Base-by-base conservation (phyloP, 345 rosid species). In the Mangifera indica region DNA sequence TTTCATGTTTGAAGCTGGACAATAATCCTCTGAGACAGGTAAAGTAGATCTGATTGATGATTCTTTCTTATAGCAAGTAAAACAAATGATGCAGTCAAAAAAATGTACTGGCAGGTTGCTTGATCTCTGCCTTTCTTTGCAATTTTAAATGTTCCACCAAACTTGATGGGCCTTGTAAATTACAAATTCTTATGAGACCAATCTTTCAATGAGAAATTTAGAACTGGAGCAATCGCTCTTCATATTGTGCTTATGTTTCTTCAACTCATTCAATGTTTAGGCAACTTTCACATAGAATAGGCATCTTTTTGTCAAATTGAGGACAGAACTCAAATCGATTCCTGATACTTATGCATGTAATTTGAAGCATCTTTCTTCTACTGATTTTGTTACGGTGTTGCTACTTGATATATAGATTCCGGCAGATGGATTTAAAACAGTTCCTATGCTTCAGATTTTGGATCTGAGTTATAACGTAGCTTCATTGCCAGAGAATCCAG, bases 1-100 rank as follows among this genome's bases (percentile, higher is more conserved):
- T 93, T 71, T 69, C 77, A 26, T 87, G 93, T 75, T 84, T 93
- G 85, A 93, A 86, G 91, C 77, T 93, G 82, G 98, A 93, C 81
- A 69, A 80, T 74, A 93, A 93, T 82, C 86, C 82, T 54, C 89
- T 91, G 44, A 76, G 71, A 73, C 91, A 88, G 94, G 98, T 93
- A 84, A 77, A 37, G 15, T 22, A 59, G 25, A 54, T 69, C 29
- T 78, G 37, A 17, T 58, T 32, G 20, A n/a, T 55, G 48, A n/a
- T 74, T 70, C 69, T 48, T 24, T 62, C 25, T 52, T 54, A 15
- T 17, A n/a, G 18, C 24, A 61, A 40, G 8, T 45, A 40, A 49
- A 3, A 56, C 55, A 59, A 63, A 2, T 59, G 10, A 66, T 58
- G 32, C 40, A 17, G 46, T 24, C 63, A 73, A 66, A 20, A 66